A percentile compares a stretch with the other conserved stretches of the same genome.
phyloP scores from a whole-genome alignment of 2,329 filamentous ascomycete species.

The Aspergillus felis region DNA sequence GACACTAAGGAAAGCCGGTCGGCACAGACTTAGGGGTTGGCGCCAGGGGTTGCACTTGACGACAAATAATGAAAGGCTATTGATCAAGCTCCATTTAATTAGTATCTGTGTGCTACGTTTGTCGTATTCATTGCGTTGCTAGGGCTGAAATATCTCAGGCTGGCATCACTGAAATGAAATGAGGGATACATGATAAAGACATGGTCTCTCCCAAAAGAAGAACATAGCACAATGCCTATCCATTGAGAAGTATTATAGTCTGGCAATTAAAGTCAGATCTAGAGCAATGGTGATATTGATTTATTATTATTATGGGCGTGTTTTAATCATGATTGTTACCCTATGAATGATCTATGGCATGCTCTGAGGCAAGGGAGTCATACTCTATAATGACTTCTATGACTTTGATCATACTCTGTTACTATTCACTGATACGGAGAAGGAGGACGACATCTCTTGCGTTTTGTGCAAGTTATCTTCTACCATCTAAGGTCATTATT shows the following conservation, averaged over 20 bases:
- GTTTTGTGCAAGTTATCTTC: too few species aligned
- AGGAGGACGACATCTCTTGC: too few species aligned
- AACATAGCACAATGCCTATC: neutral
- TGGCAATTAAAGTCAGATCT: neutral
- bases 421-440: too few species aligned
- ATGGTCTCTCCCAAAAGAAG: neutral
- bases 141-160: neutral
- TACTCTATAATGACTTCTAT: too few species aligned
- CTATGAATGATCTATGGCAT: too few species aligned
- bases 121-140: neutral
- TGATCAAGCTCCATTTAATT: neutral
- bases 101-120: neutral
- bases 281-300: neutral
- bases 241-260: neutral
- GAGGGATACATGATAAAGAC: neutral
- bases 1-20: slow-evolving; percentile 12
- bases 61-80: neutral
- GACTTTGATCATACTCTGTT: too few species aligned
- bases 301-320: too few species aligned
- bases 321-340: too few species aligned
- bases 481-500: too few species aligned
- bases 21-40: slow-evolving; percentile 9
- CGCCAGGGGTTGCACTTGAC: slow-evolving; percentile 4
- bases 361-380: too few species aligned
- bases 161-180: neutral